Conservation (phyloP, 1,284 basidiomycete species). For the Microbotryum silenes-acaulis region DNA sequence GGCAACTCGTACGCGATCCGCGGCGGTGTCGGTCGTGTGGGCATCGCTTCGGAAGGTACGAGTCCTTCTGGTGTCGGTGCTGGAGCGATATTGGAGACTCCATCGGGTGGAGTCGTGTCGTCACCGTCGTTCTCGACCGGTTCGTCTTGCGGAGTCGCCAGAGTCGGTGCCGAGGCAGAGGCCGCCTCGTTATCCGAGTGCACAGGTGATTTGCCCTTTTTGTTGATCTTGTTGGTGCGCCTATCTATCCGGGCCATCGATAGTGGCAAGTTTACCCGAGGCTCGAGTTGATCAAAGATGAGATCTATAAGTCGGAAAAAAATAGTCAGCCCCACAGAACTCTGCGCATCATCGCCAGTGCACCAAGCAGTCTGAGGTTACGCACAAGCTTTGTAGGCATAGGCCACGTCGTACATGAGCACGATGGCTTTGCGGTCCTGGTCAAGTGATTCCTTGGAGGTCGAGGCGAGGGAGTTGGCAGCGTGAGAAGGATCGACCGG, state of each 20-base stretch:
- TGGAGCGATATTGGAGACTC: constrained; percentile 18
- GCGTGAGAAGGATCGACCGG: constrained; percentile 51
- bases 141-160: background rate
- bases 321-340: too few species aligned
- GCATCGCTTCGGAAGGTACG: constrained; percentile 5
- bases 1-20: constrained; percentile 27
- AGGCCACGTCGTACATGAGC: constrained; percentile 72
- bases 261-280: constrained; percentile 1
- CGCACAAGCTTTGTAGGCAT: constrained; percentile 60
- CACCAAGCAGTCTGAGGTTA: background rate
- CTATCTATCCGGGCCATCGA: constrained; percentile 17
- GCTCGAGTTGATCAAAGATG: constrained; percentile 6
- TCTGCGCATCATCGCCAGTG: too few species aligned
- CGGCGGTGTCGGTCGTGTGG: background rate
- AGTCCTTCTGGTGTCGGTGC: constrained; percentile 11
- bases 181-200: background rate
- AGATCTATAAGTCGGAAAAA: background rate
- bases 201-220: constrained; percentile 21
- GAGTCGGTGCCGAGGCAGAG: background rate
- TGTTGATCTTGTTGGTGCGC: constrained; percentile 18
- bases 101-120: constrained; percentile 26
- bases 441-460: constrained; percentile 4
- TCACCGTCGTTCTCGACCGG: constrained; percentile 11
- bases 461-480: constrained; percentile 43
- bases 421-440: constrained; percentile 44